These are phyloP conservation scores for Populus euphratica DNA, from an alignment of 345 rosid species.

Conservation along the genomic window DNA sequence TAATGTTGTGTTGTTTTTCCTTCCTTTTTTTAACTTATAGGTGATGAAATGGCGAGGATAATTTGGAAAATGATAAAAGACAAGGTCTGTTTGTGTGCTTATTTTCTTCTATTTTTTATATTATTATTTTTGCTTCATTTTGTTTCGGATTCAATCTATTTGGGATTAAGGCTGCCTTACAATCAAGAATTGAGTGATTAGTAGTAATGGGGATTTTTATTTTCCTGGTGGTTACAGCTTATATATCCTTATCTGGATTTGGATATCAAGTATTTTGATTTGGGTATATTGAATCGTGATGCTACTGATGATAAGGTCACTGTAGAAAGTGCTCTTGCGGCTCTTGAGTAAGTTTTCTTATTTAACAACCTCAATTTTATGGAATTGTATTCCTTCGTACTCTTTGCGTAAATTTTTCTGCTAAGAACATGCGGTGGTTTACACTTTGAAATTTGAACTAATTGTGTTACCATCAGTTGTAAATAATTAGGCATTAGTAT, in stretches of 20 bases:
- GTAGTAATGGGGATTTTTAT: not conserved
- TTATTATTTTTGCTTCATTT: not conserved
- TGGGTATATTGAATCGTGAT: slow-evolving; percentile 87
- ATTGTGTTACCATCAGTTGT: no score
- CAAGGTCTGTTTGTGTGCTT: slow-evolving; percentile 42
- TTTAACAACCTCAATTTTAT: not conserved
- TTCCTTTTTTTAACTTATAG: slow-evolving; percentile 23
- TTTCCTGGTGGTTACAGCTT: slow-evolving; percentile 53
- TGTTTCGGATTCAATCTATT: not conserved
- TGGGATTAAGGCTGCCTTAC: no score
- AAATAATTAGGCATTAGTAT: no score
- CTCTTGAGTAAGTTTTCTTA: slow-evolving; percentile 59
- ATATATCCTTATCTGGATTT: slow-evolving; percentile 73
- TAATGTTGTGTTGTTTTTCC: not conserved
- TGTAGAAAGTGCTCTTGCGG: slow-evolving; percentile 75
- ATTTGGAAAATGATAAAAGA: slow-evolving; percentile 88
- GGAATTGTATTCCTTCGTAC: not conserved
- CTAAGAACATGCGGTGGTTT: no score
- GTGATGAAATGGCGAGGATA: slow-evolving; percentile 96
- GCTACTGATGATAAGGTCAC: slow-evolving; percentile 86
- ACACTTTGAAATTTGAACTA: no score
- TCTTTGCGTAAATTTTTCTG: not conserved
- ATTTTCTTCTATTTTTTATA: not conserved
- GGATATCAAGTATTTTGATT: slow-evolving; percentile 85
- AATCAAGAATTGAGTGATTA: not conserved